phyloP scores from a whole-genome alignment of 768 basidiomycete species.

The Heimioporus sp. region DNA sequence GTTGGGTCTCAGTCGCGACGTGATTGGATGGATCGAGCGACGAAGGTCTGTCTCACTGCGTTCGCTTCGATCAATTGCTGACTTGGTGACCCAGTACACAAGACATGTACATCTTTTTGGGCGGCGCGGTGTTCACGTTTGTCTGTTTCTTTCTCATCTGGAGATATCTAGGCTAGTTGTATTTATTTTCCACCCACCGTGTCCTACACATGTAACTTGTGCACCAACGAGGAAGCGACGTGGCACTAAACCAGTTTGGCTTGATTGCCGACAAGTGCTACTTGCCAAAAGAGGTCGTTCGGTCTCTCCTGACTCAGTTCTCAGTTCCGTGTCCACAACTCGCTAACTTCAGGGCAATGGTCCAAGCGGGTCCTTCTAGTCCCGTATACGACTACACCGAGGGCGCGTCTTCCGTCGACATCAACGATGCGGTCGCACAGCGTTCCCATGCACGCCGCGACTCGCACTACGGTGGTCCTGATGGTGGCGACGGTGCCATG shows the following conservation, averaged over 20 bases:
- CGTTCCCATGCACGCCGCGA: conserved; percentile 56
- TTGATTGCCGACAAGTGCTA: neutral
- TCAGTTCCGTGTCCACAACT: neutral
- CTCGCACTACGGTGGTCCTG: conserved; percentile 54
- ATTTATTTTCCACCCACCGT: no score
- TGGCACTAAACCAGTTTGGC: neutral
- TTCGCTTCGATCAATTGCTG: neutral
- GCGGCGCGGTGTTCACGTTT: conserved; percentile 83
- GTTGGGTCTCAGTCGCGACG: conserved; percentile 87
- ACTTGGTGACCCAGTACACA: conserved; percentile 62
- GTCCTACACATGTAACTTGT: no score
- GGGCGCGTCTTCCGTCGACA: conserved; percentile 76
- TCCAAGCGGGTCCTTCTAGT: conserved; percentile 6
- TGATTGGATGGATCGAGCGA: conserved; percentile 96
- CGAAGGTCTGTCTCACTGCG: conserved; percentile 58
- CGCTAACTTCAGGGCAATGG: conserved; percentile 11
- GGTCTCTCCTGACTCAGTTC: no score
- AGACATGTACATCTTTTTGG: conserved; percentile 92
- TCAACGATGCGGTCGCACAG: conserved; percentile 56
- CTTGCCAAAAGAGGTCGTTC: conserved; percentile 9
- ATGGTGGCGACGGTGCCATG: conserved; percentile 61
- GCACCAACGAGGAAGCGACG: neutral
- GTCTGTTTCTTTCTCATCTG: conserved; percentile 93
- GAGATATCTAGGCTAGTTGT: conserved; percentile 71
- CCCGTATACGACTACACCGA: conserved; percentile 73